Evolutionary conservation across 345 rosid species (phyloP), one percentile per base, ranked within the genome.

Genomic region (Erucastrum elatum): DNA sequence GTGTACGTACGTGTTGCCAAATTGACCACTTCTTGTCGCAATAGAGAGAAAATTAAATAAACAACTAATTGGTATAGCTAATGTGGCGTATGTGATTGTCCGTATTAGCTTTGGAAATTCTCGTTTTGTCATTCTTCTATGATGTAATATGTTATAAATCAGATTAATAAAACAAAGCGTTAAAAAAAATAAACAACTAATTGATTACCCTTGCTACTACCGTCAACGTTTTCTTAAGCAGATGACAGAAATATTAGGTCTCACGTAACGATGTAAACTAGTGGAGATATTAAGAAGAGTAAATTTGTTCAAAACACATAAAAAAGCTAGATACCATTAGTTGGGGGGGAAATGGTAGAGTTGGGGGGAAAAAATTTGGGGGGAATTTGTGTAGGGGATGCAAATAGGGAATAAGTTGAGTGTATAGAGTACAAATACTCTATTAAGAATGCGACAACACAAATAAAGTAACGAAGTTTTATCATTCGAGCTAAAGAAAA

Each of bases 1-100:
- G 75, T 74, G 53, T 80, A 63, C 74, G 79, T 69, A 80, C 82
- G 82, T 74, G 82, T 80, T 80, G 53, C 31, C 82, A 80, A 80
- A 62, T 15, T 80, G 82, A 79, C 35, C 49, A 74, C 78, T 26
- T 79, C 82, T 67, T 72, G 81, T 77, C 75, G 10, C 64, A 65
- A 49, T 7, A 21, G 21, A 49, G 21, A 69, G 11, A 76, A 5
- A 51, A 53, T 49, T 13, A 4, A n/a, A 17, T 12, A 71, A 27
- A 61, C 41, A 21, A 21, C 21, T 21, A 21, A 21, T 21, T 21
- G 21, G 21, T 21, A 21, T 21, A 21, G 21, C 21, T 21, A 21
- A 21, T 21, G 21, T 21, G 21, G 21, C 21, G 21, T 21, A 21
- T 21, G 21, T 21, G 21, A 21, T 21, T 21, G 1, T 21, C 21